phyloP scores from a whole-genome alignment of 495 filamentous ascomycete species.

The Penicillium verhagenii region DNA sequence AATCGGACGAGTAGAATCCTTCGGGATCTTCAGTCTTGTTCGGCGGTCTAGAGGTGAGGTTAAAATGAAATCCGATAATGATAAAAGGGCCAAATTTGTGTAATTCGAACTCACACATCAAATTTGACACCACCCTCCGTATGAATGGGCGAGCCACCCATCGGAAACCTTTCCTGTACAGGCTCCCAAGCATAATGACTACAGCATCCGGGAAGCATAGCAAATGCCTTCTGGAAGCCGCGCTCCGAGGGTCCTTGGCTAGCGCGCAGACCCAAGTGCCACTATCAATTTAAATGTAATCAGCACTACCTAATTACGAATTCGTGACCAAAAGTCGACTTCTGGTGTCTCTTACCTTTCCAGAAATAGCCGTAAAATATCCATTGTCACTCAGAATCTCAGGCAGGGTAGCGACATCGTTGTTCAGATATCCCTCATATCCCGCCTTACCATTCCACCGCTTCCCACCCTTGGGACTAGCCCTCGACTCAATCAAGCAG shows the following conservation, averaged over 20 bases:
- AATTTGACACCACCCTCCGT: constrained; percentile 11
- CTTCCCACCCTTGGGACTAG: constrained; percentile 5
- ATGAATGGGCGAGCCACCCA: constrained; percentile 14
- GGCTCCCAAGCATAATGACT: constrained; percentile 29
- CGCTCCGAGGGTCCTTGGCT: constrained; percentile 40
- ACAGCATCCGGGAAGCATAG: constrained; percentile 42
- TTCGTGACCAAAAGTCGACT: background rate
- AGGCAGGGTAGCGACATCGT: constrained; percentile 49
- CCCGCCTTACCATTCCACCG: constrained; percentile 21
- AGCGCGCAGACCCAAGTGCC: constrained; percentile 45
- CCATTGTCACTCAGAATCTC: constrained; percentile 53
- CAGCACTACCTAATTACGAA: background rate
- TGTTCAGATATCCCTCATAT: constrained; percentile 58
- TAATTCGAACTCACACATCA: constrained; percentile 12
- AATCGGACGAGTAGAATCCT: constrained; percentile 35
- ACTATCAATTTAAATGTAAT: background rate
- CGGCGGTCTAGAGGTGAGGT: background rate
- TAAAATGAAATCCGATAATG: background rate
- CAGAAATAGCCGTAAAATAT: constrained; percentile 53
- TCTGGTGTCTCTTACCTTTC: constrained; percentile 39
- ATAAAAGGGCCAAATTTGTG: too few relatives aligned
- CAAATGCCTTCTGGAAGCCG: constrained; percentile 44
- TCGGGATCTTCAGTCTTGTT: constrained; percentile 23
- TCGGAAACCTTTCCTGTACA: constrained; percentile 13
- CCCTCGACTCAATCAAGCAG: constrained; percentile 23